Evolutionary conservation across 345 rosid species (phyloP).

Genomic region (Eutrema heterophyllum): DNA sequence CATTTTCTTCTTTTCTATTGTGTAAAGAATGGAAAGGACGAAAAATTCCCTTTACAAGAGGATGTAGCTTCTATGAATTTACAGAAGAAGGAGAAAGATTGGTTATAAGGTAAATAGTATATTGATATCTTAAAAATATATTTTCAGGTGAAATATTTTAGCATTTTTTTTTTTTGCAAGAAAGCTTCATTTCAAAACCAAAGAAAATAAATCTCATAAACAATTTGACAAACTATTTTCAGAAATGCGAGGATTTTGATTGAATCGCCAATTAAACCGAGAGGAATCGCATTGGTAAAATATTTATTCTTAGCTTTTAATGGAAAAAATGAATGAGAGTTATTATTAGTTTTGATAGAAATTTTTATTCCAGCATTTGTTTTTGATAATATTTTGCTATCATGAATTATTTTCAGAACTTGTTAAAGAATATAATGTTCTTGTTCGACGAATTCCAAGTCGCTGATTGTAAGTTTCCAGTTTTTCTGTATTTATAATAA

Average conservation of each 20-base stretch:
- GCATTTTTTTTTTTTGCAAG: neutral
- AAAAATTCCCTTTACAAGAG: conserved; percentile 66
- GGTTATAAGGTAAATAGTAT: conserved; percentile 39
- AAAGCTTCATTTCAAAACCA: neutral
- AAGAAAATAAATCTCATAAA: neutral
- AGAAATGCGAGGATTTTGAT: conserved; percentile 60
- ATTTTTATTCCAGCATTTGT: neutral
- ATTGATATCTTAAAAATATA: neutral
- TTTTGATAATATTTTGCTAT: neutral
- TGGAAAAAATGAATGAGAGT: neutral
- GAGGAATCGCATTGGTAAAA: conserved; percentile 66
- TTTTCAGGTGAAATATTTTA: neutral
- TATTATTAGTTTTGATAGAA: neutral
- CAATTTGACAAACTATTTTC: conserved; percentile 3
- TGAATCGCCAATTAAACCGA: conserved; percentile 82
- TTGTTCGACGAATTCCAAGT: conserved; percentile 55
- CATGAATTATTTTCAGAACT: conserved; percentile 30
- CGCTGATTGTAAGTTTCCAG: conserved; percentile 50
- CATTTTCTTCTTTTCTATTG: neutral
- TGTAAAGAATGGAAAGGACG: conserved; percentile 67
- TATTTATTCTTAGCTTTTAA: neutral
- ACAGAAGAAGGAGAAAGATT: conserved; percentile 35
- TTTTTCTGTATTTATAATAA: neutral
- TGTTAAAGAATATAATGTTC: conserved; percentile 47
- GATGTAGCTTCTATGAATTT: conserved; percentile 80